A percentile compares a stretch with the other conserved stretches of the same genome.
phyloP scores from a whole-genome alignment of 2,329 filamentous ascomycete genomes.

The Fusarium equiseti region DNA sequence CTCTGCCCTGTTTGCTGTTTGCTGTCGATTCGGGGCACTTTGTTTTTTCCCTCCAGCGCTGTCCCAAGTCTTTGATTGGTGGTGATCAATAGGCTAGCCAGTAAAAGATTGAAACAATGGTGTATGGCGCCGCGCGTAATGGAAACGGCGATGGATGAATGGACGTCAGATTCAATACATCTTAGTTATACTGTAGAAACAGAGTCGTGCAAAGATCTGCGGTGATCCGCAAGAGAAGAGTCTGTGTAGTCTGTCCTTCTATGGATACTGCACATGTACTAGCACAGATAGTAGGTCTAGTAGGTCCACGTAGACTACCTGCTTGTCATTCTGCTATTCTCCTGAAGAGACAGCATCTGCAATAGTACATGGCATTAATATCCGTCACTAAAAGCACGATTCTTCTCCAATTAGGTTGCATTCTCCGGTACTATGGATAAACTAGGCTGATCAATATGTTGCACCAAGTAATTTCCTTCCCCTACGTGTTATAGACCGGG shows the following conservation, averaged over 20 bases:
- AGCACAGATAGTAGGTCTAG: neutral
- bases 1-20: constrained; percentile 31
- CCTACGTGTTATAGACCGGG: constrained; percentile 32
- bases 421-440: constrained; percentile 39
- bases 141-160: constrained; percentile 1
- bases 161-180: neutral
- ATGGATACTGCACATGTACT: constrained; percentile 4
- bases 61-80: constrained; percentile 25
- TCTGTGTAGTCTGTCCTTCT: neutral
- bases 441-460: constrained; percentile 38
- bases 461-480: constrained; percentile 46
- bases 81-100: neutral
- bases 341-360: constrained; percentile 15
- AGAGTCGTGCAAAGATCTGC: constrained; percentile 9
- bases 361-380: constrained; percentile 17
- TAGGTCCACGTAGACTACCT: neutral
- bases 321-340: neutral
- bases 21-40: constrained; percentile 26
- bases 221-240: constrained; percentile 5
- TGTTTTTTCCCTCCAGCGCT: constrained; percentile 11
- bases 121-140: constrained; percentile 17
- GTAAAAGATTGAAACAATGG: constrained; percentile 30
- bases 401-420: constrained; percentile 36
- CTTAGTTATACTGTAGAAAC: neutral
- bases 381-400: neutral